These are phyloP conservation scores for Candida ponderosae DNA, from an alignment of 805 yeast genomes.

Conservation along the genomic window DNA sequence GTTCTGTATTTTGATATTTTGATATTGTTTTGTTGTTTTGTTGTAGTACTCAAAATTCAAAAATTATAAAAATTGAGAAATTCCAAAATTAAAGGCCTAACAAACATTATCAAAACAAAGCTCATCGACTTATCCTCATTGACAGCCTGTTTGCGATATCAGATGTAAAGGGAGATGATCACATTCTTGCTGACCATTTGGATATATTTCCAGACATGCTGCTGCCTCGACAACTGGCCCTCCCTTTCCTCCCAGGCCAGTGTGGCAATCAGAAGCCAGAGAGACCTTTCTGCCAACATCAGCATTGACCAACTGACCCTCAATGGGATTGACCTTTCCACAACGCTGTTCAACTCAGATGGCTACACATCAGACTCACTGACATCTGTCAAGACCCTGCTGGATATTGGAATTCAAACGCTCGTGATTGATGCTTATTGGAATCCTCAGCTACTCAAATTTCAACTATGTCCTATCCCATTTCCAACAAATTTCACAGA, in stretches of 20 bases:
- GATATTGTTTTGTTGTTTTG: too few species aligned
- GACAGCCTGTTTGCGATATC: too few species aligned
- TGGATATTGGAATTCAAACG: constrained; percentile 37
- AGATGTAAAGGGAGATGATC: too few species aligned
- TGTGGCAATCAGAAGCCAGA: constrained; percentile 34
- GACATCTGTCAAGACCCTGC: constrained; percentile 18
- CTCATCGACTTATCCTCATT: too few species aligned
- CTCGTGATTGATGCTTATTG: constrained; percentile 50
- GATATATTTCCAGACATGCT: too few species aligned
- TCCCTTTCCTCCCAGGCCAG: constrained; percentile 21
- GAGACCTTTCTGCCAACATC: constrained; percentile 35
- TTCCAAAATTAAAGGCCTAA: too few species aligned
- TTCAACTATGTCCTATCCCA: constrained; percentile 54
- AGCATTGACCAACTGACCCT: constrained; percentile 31
- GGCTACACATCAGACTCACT: constrained; percentile 28
- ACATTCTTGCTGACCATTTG: too few species aligned
- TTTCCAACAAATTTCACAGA: constrained; percentile 19
- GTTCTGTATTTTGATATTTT: too few species aligned
- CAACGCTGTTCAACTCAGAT: constrained; percentile 21
- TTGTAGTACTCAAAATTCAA: too few species aligned
- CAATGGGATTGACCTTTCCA: constrained; percentile 31
- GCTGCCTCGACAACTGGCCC: constrained; percentile 22
- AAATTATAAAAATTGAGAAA: too few species aligned
- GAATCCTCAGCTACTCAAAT: constrained; percentile 35
- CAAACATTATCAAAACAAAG: too few species aligned